Conservation (phyloP, 106 monocot species). For the Dendrobium chrysotoxum region DNA sequence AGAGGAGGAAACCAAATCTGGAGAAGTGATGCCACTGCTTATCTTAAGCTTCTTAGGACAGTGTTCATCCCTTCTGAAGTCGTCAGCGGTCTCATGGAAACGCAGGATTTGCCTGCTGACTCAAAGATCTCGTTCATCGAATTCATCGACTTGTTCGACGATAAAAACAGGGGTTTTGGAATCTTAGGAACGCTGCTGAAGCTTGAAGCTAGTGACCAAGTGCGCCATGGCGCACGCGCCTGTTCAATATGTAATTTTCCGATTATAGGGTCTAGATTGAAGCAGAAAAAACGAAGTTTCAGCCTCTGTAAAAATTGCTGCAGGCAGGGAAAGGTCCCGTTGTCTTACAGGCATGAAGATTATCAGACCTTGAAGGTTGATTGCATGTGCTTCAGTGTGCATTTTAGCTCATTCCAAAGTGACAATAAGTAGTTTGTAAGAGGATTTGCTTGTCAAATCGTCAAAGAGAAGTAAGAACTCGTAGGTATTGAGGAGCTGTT, state of each 20-base stretch:
- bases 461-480: too few relatives aligned
- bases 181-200: slow-evolving; percentile 78
- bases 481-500: too few relatives aligned
- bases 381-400: slow-evolving; percentile 68
- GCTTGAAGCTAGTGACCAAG: slow-evolving; percentile 66
- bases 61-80: slow-evolving; percentile 81
- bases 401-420: slow-evolving; percentile 25
- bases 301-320: slow-evolving; percentile 82
- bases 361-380: slow-evolving; percentile 92
- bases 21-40: slow-evolving; percentile 57
- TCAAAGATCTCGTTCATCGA: slow-evolving; percentile 64
- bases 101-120: slow-evolving; percentile 58
- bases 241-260: slow-evolving; percentile 84
- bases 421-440: neutral
- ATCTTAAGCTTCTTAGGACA: slow-evolving; percentile 70
- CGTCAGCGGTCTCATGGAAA: slow-evolving; percentile 62
- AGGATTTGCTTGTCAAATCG: too few relatives aligned
- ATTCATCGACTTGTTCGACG: slow-evolving; percentile 89
- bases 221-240: slow-evolving; percentile 55
- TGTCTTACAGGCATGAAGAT: slow-evolving; percentile 67
- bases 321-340: slow-evolving; percentile 94
- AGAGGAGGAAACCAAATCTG: slow-evolving; percentile 43
- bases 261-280: slow-evolving; percentile 84
- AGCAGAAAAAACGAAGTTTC: slow-evolving; percentile 62
- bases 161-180: slow-evolving; percentile 86